These are phyloP conservation scores for Cylindrotheca closterium DNA, from an alignment of 108 stramenopile species.

Conservation along the genomic window DNA sequence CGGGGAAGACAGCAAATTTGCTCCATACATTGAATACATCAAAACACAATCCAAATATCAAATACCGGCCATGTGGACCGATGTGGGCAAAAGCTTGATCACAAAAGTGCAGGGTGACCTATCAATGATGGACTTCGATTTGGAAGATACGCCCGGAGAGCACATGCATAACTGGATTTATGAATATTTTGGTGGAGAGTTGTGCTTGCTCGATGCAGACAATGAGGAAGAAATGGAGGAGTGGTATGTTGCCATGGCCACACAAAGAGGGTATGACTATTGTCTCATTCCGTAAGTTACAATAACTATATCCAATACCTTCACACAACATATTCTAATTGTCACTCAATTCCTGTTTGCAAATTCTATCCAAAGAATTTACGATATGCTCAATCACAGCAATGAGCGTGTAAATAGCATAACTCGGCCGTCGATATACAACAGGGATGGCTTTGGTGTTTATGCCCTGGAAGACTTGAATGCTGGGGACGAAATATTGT, in stretches of 20 bases:
- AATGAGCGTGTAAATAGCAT: conserved; percentile 31
- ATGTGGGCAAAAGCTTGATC: conserved; percentile 39
- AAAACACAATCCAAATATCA: conserved; percentile 37
- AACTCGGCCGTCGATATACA: conserved; percentile 20
- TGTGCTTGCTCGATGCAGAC: neutral
- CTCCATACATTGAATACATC: conserved; percentile 58
- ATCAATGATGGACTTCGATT: neutral
- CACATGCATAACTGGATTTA: neutral
- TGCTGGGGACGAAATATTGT: conserved; percentile 7
- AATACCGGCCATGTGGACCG: conserved; percentile 43
- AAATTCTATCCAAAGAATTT: too few species aligned
- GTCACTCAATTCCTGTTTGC: too few species aligned
- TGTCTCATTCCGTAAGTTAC: conserved; percentile 57
- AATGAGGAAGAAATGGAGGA: neutral
- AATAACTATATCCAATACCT: too few species aligned
- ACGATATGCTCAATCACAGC: conserved; percentile 58
- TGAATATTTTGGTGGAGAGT: neutral
- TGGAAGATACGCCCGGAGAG: neutral
- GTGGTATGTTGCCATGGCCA: neutral
- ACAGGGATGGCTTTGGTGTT: conserved; percentile 11
- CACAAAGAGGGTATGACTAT: conserved; percentile 17
- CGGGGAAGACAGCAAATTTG: conserved; percentile 25
- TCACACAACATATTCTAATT: too few species aligned
- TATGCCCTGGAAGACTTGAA: neutral
- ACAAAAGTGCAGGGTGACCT: conserved; percentile 21